These are phyloP conservation scores for Erysimum cheiranthoides DNA, from an alignment of 345 rosid species.

Conservation along the genomic window DNA sequence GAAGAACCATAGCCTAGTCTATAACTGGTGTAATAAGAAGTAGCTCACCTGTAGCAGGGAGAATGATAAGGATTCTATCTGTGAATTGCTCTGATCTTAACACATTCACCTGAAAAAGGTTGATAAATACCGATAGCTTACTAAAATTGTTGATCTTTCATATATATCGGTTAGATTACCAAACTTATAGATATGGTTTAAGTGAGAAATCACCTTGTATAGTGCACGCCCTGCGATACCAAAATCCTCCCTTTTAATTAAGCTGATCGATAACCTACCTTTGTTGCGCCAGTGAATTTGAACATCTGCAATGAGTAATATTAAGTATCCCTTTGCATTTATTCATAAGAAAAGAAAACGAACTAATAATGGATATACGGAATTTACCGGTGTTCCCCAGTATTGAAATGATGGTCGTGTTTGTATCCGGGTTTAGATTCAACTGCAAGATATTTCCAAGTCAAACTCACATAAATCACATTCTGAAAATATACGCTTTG, in stretches of 20 bases:
- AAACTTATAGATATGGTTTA: not conserved
- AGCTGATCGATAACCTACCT: constrained; percentile 54
- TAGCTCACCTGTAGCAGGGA: constrained; percentile 76
- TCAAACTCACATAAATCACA: constrained; percentile 30
- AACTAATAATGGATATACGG: not conserved
- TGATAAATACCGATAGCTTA: not conserved
- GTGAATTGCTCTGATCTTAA: constrained; percentile 54
- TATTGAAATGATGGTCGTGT: constrained; percentile 67
- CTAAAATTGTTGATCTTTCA: not conserved
- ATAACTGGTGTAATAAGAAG: not conserved
- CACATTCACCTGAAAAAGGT: constrained; percentile 60
- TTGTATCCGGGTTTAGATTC: constrained; percentile 65
- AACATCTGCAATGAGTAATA: constrained; percentile 57
- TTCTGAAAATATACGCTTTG: constrained; percentile 22
- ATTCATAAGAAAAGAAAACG: not conserved
- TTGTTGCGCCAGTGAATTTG: constrained; percentile 64
- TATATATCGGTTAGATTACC: not conserved
- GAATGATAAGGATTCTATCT: constrained; percentile 66
- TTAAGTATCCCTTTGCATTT: constrained; percentile 2
- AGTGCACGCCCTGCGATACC: constrained; percentile 63
- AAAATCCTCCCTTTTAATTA: constrained; percentile 59
- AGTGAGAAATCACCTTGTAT: constrained; percentile 62
- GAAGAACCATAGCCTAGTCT: constrained; percentile 17
- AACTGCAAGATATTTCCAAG: constrained; percentile 51
- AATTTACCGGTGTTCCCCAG: constrained; percentile 81